Percentiles rank a stretch among this genome's conserved stretches.
Evolutionary conservation across 129 eudicot species (phyloP).

Genomic region (Flaveria sonorensis): DNA sequence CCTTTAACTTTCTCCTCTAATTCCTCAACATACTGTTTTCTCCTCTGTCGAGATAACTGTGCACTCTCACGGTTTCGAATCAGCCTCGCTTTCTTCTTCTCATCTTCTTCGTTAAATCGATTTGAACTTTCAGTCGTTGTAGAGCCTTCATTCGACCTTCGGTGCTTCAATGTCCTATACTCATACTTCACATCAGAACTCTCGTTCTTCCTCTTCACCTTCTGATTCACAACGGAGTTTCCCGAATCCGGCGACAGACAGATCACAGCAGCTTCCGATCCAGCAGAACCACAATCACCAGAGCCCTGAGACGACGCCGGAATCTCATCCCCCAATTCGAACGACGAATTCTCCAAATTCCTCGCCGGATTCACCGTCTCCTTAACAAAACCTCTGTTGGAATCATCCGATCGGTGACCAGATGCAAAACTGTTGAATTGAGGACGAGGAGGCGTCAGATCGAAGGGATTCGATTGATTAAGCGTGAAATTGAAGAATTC

Average conservation of each 20-base stretch:
- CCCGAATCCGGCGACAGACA: constrained; percentile 43
- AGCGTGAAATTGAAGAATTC: constrained; percentile 37
- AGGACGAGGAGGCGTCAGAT: constrained; percentile 25
- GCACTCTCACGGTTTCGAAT: constrained; percentile 92
- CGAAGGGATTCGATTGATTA: constrained; percentile 11
- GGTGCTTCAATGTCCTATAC: constrained; percentile 43
- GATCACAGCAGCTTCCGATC: constrained; percentile 38
- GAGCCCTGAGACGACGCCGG: constrained; percentile 66
- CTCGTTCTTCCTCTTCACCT: constrained; percentile 72
- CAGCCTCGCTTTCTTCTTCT: constrained; percentile 80
- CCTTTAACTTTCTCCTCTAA: constrained; percentile 85
- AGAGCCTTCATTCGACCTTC: constrained; percentile 35
- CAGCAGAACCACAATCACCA: constrained; percentile 46
- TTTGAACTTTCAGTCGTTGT: constrained; percentile 22
- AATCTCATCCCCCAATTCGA: constrained; percentile 29
- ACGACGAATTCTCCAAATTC: constrained; percentile 29
- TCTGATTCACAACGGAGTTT: constrained; percentile 55
- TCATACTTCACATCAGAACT: constrained; percentile 43
- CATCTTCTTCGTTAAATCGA: constrained; percentile 46
- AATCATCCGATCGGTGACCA: constrained; percentile 21
- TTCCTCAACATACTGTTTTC: constrained; percentile 89
- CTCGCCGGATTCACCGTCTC: constrained; percentile 7
- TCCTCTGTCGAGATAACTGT: constrained; percentile 87
- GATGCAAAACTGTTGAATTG: constrained; percentile 23
- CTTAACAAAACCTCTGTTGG: not conserved